Conservation (phyloP, 495 filamentous ascomycete genomes). For the Hypoxylon rickii region DNA sequence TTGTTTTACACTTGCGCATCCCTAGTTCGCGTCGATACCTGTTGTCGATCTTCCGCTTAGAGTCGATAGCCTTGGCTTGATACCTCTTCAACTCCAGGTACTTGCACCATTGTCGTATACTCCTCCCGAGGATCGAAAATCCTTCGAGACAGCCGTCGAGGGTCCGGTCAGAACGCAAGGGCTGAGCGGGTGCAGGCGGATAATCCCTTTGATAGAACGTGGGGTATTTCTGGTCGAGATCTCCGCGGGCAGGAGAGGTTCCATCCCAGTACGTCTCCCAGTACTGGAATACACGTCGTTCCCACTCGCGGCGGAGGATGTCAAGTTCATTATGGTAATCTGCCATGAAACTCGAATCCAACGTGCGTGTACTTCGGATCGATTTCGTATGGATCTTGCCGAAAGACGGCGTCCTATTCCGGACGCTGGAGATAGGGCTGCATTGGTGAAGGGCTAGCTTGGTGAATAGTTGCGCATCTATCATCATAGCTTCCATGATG, state of each 20-base stretch:
- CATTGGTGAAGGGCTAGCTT: neutral
- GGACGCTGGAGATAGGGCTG: neutral
- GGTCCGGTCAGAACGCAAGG: neutral
- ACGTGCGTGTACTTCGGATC: slow-evolving; percentile 2
- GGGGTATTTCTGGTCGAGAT: neutral
- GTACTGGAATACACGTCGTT: slow-evolving; percentile 1
- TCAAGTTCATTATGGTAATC: slow-evolving; percentile 2
- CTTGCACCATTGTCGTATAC: neutral
- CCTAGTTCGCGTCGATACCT: slow-evolving; percentile 4
- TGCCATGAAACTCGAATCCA: slow-evolving; percentile 5
- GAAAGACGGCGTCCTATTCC: neutral
- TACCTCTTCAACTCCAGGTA: neutral
- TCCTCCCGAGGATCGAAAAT: neutral
- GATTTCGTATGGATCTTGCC: slow-evolving; percentile 5
- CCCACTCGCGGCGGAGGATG: neutral
- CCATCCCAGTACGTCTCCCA: slow-evolving; percentile 4
- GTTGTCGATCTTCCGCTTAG: slow-evolving; percentile 1
- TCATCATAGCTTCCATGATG: neutral
- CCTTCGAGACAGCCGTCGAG: neutral
- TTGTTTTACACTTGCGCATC: neutral
- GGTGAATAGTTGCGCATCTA: neutral
- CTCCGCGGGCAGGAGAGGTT: neutral
- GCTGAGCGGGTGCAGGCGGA: neutral
- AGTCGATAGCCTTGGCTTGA: neutral
- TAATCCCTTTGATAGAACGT: neutral